Base-by-base conservation (phyloP, 805 yeast species). In the Scheffersomyces amazonensis region DNA sequence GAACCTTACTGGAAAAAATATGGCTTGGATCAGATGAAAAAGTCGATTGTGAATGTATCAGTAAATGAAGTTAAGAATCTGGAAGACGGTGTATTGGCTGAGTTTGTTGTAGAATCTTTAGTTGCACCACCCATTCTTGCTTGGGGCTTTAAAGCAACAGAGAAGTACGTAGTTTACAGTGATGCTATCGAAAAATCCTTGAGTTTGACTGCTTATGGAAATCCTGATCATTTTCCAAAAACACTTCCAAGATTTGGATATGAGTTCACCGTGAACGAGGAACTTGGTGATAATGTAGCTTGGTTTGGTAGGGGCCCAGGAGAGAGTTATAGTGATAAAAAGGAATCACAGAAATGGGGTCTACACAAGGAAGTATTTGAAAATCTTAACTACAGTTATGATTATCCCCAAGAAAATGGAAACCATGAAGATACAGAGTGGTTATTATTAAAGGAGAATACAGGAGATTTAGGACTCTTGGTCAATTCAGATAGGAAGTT, bases 271-370 rank as follows among this genome's bases (percentile, higher is more conserved):
- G 21, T 47, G 12, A 35, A 32, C 31, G 41, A 41, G 2, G 37
- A 41, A 2, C 31, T 60, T 16, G 48, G 53, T 5, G 48, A 49
- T 3, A 28, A 30, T 4, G 60, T 51, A 2, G 35, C 29, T 18
- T 64, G 68, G 68, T 52, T 54, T 27, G 70, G 70, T 4, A 40
- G 58, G 15, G 66, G 66, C 7, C 66, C 65, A 6, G 63, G 56
- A 5, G 69, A 63, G 42, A 47, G 61, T 18, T 64, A 64, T 41
- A 42, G 54, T 12, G 70, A 64, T 39, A 56, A 58, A 37, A 47
- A 50, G 28, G 49, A 46, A 15, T 58, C 56, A 11, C 56, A 51
- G 20, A 46, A 35, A 30, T 31, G 59, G 25, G 69, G 64, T 4
- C 24, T 52, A 2, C 49, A 49, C 37, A 31, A 32, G 8, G 23